Base-by-base conservation (phyloP, 345 rosid genomes). In the Eucalyptus paniculata region DNA sequence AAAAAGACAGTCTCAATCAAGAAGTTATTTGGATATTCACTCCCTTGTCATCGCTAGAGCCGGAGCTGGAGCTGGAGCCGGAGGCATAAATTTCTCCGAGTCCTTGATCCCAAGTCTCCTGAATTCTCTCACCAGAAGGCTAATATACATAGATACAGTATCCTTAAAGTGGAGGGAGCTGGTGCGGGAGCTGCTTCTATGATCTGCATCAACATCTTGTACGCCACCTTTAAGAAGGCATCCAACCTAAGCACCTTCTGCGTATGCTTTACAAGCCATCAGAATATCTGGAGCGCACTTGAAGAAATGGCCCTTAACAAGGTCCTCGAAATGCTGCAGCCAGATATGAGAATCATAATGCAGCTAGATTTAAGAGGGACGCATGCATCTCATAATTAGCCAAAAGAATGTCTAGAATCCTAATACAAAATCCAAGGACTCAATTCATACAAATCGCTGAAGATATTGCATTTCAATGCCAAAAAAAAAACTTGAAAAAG, bases 251-350 rank as follows among this genome's bases (percentile, higher is more conserved):
- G 96, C 98, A 82, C 99, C 99, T 32, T 92, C 95, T 92, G 88
- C 91, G 88, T 97, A 97, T 14, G 97, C 96, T 92, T 93, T 92
- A 90, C 99, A 97, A 47, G 99, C 98, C 86, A 92, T 92, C 88
- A 97, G 88, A 85, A 97, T 94, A 62, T 94, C 96, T 87, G 90
- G 91, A 54, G 97, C 97, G 67, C 91, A 92, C 88, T 89, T 92
- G 90, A 90, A 92, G 95, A 97, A 97, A 91, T 96, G 99, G 23
- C 99, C 99, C 89, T 90, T 87, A 34, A 94, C 92, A 80, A 96
- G 97, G 88, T 94, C 97, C 93, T 94, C 94, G 72, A 97, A 97
- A 92, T 97, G 94, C 99, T 97, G 92, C 92, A 91, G 15, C 87
- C 91, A 90, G 87, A 88, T 65, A 92, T 32, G 80, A 89, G 21